phyloP scores from a whole-genome alignment of 1,284 basidiomycete species.

The Apiotrichum akiyoshidainum region DNA sequence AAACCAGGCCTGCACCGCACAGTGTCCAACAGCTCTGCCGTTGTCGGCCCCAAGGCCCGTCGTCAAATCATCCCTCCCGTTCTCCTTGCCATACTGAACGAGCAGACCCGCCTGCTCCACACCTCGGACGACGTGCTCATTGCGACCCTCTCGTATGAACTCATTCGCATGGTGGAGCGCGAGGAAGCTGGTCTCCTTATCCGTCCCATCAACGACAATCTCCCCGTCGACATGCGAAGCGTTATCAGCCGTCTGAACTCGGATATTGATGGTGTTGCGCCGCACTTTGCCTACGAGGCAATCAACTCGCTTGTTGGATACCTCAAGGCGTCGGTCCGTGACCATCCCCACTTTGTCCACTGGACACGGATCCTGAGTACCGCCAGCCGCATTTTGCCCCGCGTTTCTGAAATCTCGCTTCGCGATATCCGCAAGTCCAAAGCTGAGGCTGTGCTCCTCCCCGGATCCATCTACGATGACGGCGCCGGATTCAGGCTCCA shows the following conservation, averaged over 20 bases:
- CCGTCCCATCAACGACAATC: slow-evolving; percentile 60
- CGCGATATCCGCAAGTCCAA: slow-evolving; percentile 72
- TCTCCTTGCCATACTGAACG: slow-evolving; percentile 22
- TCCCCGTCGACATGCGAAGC: slow-evolving; percentile 57
- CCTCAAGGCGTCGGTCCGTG: slow-evolving; percentile 59
- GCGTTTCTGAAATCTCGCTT: slow-evolving; percentile 69
- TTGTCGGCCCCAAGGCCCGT: slow-evolving; percentile 3
- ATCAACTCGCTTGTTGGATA: slow-evolving; percentile 70
- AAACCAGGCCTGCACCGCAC: not conserved
- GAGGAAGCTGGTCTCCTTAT: slow-evolving; percentile 64
- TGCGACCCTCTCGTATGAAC: slow-evolving; percentile 58
- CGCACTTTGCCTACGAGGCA: slow-evolving; percentile 63
- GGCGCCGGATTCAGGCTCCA: slow-evolving; percentile 51
- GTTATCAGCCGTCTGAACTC: slow-evolving; percentile 57
- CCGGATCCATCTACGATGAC: slow-evolving; percentile 55
- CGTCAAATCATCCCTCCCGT: slow-evolving; percentile 33
- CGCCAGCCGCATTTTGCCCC: slow-evolving; percentile 59
- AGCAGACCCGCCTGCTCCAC: slow-evolving; percentile 51
- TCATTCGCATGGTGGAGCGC: slow-evolving; percentile 67
- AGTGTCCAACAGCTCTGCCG: slow-evolving; percentile 7
- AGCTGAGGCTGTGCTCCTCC: slow-evolving; percentile 66
- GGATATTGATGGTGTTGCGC: slow-evolving; percentile 59
- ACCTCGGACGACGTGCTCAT: slow-evolving; percentile 59
- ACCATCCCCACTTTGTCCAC: slow-evolving; percentile 53
- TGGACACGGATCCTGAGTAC: slow-evolving; percentile 61